Base-by-base conservation (phyloP, 441 rosid species). In the Sinapis alba region DNA sequence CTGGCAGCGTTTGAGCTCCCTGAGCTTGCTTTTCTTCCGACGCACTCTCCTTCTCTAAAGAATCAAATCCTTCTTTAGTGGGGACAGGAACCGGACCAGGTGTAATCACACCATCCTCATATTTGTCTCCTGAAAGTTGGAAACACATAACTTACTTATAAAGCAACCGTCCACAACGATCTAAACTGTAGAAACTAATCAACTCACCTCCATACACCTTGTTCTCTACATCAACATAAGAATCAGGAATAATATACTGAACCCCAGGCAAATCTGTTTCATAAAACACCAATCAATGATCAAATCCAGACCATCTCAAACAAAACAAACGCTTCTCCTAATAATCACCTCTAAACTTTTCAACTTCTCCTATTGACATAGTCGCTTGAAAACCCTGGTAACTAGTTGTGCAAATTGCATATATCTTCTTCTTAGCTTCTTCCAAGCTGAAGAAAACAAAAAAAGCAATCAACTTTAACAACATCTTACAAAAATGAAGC, bases 341-440 rank as follows among this genome's bases (percentile, higher is more conserved):
- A 30, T 59, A 74, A 57, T 23, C 12, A 83, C 99, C 89, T 72
- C 81, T 75, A 68, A 95, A 93, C 51, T 86, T 88, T 62, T 90
- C 93, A 0, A 92, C 88, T 82, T 93, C 92, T 66, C 84, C 92
- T 72, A 90, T 87, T 0, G 93, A 83, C 96, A 94, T 90, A 32
- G 79, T 23, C 62, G 92, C 99, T 82, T 94, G 99, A 87, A 94
- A 94, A 0, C 99, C 99, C 62, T 89, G 77, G 68, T 90, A 94
- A 74, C 90, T 92, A 0, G 96, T 90, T 18, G 98, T 94, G 80
- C 98, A 89, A 79, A 96, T 87, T 3, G 98, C 97, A 82, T 94
- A 94, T 0, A 94, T 94, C 69, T 54, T 92, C 51, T 82, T 80
- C 76, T 94, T 90, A 10, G 97, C 98, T 77, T 90, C 98, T 69